Conservation (phyloP, 73 alveolate species). For the Paramecium sexaurelia region DNA sequence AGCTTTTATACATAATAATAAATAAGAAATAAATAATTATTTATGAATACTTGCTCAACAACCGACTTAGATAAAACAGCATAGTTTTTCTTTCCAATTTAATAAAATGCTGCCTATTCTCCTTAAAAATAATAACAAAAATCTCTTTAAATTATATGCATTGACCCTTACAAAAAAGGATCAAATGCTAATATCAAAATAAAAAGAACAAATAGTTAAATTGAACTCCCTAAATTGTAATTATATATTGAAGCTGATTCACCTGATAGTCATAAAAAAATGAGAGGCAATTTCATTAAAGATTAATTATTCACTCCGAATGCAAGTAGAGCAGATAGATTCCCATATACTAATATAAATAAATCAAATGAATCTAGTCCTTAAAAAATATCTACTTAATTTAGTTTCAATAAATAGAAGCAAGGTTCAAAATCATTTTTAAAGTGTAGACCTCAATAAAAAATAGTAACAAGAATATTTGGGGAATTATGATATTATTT, state of each 20-base stretch:
- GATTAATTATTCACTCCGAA: conserved; percentile 1
- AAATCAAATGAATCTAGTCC: conserved; percentile 11
- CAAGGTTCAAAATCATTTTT: conserved; percentile 10
- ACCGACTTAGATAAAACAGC: conserved; percentile 30
- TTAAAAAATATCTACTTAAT: neutral
- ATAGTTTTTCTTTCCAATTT: conserved; percentile 13
- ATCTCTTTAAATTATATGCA: neutral
- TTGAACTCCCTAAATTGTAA: conserved; percentile 38
- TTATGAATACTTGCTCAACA: conserved; percentile 26
- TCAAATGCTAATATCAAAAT: neutral
- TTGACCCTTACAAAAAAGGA: conserved; percentile 19
- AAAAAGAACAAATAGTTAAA: conserved; percentile 32
- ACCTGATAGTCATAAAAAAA: neutral
- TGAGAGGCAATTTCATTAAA: neutral
- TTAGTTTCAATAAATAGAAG: neutral
- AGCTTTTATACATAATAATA: neutral
- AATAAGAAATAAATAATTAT: neutral
- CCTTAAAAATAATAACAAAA: neutral
- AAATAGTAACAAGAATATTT: conserved; percentile 41
- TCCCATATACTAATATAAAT: neutral
- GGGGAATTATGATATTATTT: conserved; percentile 49
- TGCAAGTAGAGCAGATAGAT: conserved; percentile 9
- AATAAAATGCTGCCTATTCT: neutral
- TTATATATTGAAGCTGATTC: conserved; percentile 11
- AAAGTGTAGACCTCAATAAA: conserved; percentile 40